Base-by-base conservation (phyloP, 805 yeast species). In the Barnettozyma vustinii region DNA sequence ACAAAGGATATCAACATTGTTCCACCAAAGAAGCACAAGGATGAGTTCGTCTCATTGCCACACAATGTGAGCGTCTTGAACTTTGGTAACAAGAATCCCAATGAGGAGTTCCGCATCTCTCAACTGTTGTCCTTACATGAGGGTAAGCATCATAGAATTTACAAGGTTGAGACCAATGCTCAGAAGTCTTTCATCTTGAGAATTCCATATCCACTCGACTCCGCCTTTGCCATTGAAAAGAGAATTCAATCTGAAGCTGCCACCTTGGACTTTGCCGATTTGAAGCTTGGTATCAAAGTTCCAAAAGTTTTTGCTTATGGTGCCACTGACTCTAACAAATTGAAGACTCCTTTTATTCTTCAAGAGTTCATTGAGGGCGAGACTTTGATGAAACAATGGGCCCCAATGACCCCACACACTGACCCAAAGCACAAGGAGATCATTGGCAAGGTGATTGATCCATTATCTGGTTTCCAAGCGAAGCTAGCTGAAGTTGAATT, bases 111-210 rank as follows among this genome's bases (percentile, higher is more conserved):
- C 30, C 66, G 72, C 45, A 73, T 89, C 56, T 83, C 81, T 59
- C 81, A 91, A 43, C 80, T 92, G 63, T 79, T 87, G 51, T 84
- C 95, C 47, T 76, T 89, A 52, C 96, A 88, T 62, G 98, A 92
- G 66, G 99, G 98, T 47, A 89, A 88, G 68, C 97, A 89, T 64
- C 92, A 92, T 70, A 78, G 96, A 63, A 73, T 92, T 51, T 92
- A 91, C 69, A 81, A 84, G 63, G 70, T 90, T 36, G 78, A 79
- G 19, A 71, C 90, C 48, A 77, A 77, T 54, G 76, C 80, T 45
- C 82, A 71, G 2, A 83, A 79, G 56, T 70, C 77, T 9, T 81
- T 84, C 55, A 78, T 87, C 26, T 74, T 94, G 65, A 80, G 99
- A 65, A 78, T 94, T 46, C 99, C 98, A 20, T 94, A 94, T 64